phyloP scores from a whole-genome alignment of 139 green algal genomes.

The Chlorella sp. region DNA sequence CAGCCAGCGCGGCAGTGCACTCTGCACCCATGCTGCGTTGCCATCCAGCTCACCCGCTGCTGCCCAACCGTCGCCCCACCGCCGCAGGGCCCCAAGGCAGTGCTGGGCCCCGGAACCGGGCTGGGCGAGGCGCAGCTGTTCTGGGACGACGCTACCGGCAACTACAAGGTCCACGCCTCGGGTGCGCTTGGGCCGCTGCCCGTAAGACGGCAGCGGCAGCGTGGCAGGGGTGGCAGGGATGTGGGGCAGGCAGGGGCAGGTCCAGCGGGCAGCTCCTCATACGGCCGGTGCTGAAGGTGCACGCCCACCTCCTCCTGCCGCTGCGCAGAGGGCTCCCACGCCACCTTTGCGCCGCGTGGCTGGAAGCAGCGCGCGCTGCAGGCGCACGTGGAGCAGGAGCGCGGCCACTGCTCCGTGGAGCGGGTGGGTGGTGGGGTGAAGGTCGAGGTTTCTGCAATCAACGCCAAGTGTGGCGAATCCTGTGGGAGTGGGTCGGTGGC shows the following conservation, averaged over 20 bases:
- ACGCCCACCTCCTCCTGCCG: no score
- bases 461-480: no score
- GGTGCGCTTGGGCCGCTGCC: no score
- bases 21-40: background rate
- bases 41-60: background rate
- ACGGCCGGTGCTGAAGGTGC: no score
- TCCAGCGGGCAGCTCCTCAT: no score
- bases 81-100: constrained; percentile 73
- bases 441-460: no score
- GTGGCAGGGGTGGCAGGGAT: background rate
- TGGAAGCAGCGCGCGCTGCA: constrained; percentile 86
- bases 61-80: background rate
- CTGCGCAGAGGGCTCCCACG: constrained; percentile 83
- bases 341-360: constrained; percentile 84
- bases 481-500: background rate
- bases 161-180: constrained; percentile 43
- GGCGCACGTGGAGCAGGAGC: constrained; percentile 64
- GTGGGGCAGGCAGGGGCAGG: background rate
- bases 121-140: constrained; percentile 90
- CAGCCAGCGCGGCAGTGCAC: no score
- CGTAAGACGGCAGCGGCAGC: no score
- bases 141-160: constrained; percentile 68
- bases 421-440: constrained; percentile 34
- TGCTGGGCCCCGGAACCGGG: constrained; percentile 93
- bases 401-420: constrained; percentile 80